Conservation (phyloP, 2,329 filamentous ascomycete species). For the Verticillium nonalfalfae region DNA sequence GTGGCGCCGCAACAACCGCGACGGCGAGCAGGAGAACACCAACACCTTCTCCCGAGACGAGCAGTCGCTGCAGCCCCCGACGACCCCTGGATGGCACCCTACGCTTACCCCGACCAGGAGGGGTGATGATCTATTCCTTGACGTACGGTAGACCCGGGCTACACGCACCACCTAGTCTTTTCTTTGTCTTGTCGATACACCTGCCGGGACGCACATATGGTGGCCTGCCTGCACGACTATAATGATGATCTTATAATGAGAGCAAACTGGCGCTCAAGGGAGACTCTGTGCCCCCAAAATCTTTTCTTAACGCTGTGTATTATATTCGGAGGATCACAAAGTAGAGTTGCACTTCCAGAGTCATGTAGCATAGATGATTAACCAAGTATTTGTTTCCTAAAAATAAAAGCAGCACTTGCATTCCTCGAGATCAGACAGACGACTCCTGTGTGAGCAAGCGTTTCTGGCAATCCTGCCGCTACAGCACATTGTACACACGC, state of each 20-base stretch:
- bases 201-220: neutral
- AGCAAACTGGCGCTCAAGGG: neutral
- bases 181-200: neutral
- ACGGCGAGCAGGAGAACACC: neutral
- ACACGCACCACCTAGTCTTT: neutral
- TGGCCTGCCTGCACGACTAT: neutral
- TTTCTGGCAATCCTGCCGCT: no score
- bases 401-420: neutral
- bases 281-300: neutral
- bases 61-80: conserved; percentile 24
- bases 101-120: conserved; percentile 60
- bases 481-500: no score
- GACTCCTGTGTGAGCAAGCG: no score
- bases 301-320: neutral
- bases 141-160: conserved; percentile 35
- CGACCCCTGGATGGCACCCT: conserved; percentile 55
- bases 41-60: conserved; percentile 3
- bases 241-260: neutral
- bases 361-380: neutral
- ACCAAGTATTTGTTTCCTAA: neutral
- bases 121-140: conserved; percentile 58
- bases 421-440: no score
- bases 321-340: neutral
- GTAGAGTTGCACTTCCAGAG: neutral
- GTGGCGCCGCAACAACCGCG: conserved; percentile 13